Base-by-base conservation (phyloP, 441 rosid species). In the Aleurites moluccanus region DNA sequence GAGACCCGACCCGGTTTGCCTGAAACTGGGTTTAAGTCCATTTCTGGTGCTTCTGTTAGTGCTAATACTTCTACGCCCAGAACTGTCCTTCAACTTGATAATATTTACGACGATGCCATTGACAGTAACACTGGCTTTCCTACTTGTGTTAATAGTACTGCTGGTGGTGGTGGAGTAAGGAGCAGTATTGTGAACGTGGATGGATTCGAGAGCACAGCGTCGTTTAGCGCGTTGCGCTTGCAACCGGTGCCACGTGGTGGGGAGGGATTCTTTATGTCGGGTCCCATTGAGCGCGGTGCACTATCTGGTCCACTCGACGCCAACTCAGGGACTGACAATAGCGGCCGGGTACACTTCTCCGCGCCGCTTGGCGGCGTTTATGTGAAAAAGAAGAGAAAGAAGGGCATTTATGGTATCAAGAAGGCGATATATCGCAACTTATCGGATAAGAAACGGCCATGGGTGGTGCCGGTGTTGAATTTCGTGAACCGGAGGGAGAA, bases 391-490 rank as follows among this genome's bases (percentile, higher is more conserved):
- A 89, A 82, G 88, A 81, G 88, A 63, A 82, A 86, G 84, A 92
- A 80, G 80, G 81, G 87, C 78, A 85, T 90, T 77, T 84, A 83
- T 28, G 88, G 90, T 77, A 79, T 89, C 75, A 76, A 85, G 79
- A 86, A 83, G 47, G 84, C 89, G 0, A 80, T 89, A 64, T 84
- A 86, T 59, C 72, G 89, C 74, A 91, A 85, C 75, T 76, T 87
- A 63, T 84, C 92, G 63, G 97, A 94, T 80, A 94, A 86, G 88
- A 93, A 91, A 16, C 90, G 87, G 76, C 94, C 93, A 9, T 92
- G 98, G 97, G 97, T 94, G 80, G 97, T 94, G 35, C 99, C 97
- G 67, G 99, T 94, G 77, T 81, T 86, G 79, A 91, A 89, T 83
- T 88, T 89, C 79, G 92, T 85, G 30, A 86, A 83, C 62, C 80